Percentiles rank a stretch among this genome's conserved stretches.
These are phyloP conservation scores for Annona cherimola DNA, from an alignment of 164 flowering plant genomes.

Conservation along the genomic window DNA sequence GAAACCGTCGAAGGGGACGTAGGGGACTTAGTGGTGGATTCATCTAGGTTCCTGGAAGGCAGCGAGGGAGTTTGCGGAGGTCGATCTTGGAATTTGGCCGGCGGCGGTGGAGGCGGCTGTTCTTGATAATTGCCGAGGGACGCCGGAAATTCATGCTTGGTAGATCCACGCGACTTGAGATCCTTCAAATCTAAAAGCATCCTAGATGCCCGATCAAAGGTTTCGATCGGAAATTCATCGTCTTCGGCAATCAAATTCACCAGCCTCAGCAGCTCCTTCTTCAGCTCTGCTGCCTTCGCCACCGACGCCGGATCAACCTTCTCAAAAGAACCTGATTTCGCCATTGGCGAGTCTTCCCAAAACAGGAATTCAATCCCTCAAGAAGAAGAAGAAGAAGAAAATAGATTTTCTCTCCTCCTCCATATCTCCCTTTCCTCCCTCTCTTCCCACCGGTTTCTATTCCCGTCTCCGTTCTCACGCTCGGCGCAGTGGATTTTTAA, in stretches of 20 bases:
- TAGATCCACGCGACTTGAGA: constrained; percentile 28
- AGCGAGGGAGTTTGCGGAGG: too few relatives aligned
- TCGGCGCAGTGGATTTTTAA: not conserved
- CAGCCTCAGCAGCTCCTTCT: constrained; percentile 48
- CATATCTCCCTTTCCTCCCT: not conserved
- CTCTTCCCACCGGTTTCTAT: constrained; percentile 3
- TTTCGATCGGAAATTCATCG: constrained; percentile 27
- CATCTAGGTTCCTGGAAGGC: too few relatives aligned
- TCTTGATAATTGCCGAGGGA: too few relatives aligned
- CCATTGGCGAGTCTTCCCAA: constrained; percentile 27
- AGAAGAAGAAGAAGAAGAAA: not conserved
- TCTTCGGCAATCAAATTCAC: constrained; percentile 36
- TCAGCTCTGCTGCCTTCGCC: constrained; percentile 31
- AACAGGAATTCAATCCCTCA: constrained; percentile 1
- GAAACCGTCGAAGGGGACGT: constrained; percentile 25
- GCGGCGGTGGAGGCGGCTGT: not conserved
- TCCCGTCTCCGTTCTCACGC: not conserved
- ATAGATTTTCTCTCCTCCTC: not conserved
- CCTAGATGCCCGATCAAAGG: constrained; percentile 35
- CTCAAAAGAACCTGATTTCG: constrained; percentile 37
- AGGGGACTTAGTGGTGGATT: not conserved
- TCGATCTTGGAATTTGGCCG: not conserved
- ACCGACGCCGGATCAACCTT: constrained; percentile 16
- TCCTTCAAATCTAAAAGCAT: constrained; percentile 37
- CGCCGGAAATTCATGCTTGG: too few relatives aligned